These are phyloP conservation scores for Luffa acutangula DNA, from an alignment of 306 rosid species.

Conservation along the genomic window DNA sequence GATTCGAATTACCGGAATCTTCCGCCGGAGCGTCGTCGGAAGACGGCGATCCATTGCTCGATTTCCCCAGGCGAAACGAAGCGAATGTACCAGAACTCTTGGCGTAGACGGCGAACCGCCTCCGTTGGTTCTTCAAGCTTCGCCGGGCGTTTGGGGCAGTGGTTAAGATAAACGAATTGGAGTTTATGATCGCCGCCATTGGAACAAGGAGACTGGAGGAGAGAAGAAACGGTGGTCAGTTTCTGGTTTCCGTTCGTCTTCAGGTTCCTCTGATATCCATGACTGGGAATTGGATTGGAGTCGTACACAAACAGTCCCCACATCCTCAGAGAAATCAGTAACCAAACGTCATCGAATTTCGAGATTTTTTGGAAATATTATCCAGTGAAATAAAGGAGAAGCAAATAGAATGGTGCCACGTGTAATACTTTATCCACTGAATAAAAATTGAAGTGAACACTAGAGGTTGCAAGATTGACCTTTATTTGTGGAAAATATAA, in stretches of 20 bases:
- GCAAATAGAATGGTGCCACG: constrained; percentile 58
- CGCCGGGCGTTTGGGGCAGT: constrained; percentile 34
- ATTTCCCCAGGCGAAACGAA: constrained; percentile 47
- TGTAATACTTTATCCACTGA: constrained; percentile 35
- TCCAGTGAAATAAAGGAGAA: constrained; percentile 6
- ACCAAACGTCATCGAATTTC: constrained; percentile 3
- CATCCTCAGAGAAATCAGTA: neutral
- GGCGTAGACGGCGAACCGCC: constrained; percentile 29
- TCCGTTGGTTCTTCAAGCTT: constrained; percentile 21
- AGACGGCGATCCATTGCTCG: constrained; percentile 22
- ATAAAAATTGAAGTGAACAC: constrained; percentile 9
- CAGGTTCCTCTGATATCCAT: constrained; percentile 5
- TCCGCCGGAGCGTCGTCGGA: constrained; percentile 22
- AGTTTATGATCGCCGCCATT: constrained; percentile 73
- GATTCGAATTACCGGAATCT: constrained; percentile 31
- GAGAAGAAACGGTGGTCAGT: constrained; percentile 8
- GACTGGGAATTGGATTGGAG: neutral
- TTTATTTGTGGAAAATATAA: neutral
- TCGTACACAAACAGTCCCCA: neutral
- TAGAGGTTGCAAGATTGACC: constrained; percentile 14
- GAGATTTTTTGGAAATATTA: constrained; percentile 39
- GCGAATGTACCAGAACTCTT: constrained; percentile 43
- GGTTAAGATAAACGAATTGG: constrained; percentile 49
- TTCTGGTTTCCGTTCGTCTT: neutral
- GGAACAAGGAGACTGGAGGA: neutral